Evolutionary conservation across 139 green algal genomes (phyloP), one percentile per base, ranked within the genome.

Genomic region (Closterium sp.): DNA sequence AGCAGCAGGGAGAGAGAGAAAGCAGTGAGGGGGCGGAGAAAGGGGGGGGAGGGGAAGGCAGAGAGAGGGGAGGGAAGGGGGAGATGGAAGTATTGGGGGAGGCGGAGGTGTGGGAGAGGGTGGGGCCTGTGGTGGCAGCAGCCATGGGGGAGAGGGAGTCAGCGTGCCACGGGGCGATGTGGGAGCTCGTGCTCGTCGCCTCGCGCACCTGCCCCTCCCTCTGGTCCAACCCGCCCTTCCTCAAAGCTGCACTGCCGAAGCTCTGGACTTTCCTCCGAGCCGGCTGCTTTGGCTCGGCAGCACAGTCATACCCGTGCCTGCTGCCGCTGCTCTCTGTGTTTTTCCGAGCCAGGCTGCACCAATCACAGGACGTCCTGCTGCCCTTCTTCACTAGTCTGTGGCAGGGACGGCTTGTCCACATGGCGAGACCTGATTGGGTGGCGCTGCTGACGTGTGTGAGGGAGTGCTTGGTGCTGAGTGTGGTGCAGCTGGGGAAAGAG

Each of bases 101-200:
- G 8, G 86, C 33, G 7, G 33, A 30, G 28, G n/a, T 33, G 33
- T 84, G 21, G 7, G 55, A 34, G 87, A n/a, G 30, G 32, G 55
- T 86, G 32, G 88, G 43, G 5, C 66, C 66, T 10, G 23, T 86
- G 55, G 66, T 94, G 38, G 88, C 96, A 43, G 95, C 93, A 7
- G 89, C 88, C 7, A 84, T 96, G 55, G 35, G 88, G 16, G 97
- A 98, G 30, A 95, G 95, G 89, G 95, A 97, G 4, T 25, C 95
- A 0, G 43, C n/a, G 16, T 96, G 95, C 90, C 97, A 98, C 88
- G 84, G 89, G 3, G 93, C 90, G 0, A 96, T 97, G 95, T 98
- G 97, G 97, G 96, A 96, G 55, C 12, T 76, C 2, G 55, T 76
- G 4, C 55, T 76, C 2, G 55, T 31, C 92, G 96, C 90, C 34